Conservation (phyloP, 345 rosid genomes). For the Eucalyptus dawsonii region DNA sequence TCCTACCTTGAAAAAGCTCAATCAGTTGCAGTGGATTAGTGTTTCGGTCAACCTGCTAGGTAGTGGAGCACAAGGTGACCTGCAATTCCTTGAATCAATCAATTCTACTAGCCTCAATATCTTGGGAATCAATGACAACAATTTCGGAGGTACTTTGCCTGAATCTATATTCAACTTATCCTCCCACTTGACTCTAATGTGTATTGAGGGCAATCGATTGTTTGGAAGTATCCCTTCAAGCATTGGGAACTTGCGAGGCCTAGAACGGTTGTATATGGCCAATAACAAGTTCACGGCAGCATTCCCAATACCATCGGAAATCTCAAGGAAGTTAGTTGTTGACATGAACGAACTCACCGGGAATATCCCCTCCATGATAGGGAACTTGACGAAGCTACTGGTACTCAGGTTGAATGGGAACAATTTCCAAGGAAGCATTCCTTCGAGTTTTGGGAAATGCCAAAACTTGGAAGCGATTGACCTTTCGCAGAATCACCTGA, state of each 20-base stretch:
- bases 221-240: not conserved
- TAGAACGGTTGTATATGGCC: not conserved
- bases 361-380: not conserved
- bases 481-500: no score
- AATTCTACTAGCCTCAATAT: not conserved
- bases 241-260: not conserved
- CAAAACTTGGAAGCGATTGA: not conserved
- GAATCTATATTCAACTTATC: not conserved
- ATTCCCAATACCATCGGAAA: not conserved
- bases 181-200: not conserved
- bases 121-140: not conserved
- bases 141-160: not conserved
- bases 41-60: not conserved
- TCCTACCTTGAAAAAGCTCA: not conserved
- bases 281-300: not conserved
- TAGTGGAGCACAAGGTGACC: not conserved
- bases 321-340: not conserved
- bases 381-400: not conserved
- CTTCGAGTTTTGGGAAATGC: not conserved
- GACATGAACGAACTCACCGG: not conserved
- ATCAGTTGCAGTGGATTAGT: not conserved
- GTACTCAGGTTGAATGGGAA: not conserved
- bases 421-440: not conserved
- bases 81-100: not conserved
- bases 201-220: not conserved